Evolutionary conservation across 2,329 filamentous ascomycete species (phyloP), one percentile per base, ranked within the genome.

Genomic region (Pezicula neosporulosa): DNA sequence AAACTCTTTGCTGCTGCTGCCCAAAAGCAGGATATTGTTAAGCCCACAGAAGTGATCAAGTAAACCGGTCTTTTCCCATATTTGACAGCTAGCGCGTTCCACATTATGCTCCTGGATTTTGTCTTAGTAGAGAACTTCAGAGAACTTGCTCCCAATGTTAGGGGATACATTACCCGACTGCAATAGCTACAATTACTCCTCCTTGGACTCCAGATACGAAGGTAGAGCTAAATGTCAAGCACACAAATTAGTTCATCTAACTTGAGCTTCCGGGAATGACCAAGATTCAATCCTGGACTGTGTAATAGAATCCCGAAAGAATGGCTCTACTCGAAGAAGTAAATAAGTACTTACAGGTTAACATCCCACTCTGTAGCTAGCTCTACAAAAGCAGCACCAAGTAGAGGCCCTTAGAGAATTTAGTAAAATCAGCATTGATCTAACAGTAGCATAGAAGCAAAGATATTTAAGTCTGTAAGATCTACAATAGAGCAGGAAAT

Each of bases 181-280:
- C 69, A n/a, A 69, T 68, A 59, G 69, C 68, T 1, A 70, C 62
- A 13, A 73, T 58, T 1, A 69, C 68, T 65, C 65, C 45, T 65
- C 66, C 48, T 69, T 55, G 16, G 61, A 71, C 54, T 52, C 67
- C 60, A 47, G 59, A 49, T n/a, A 62, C 48, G 53, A 57, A 62
- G 6, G 41, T 66, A 0, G 67, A 63, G 2, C 30, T 33, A 33
- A 33, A 33, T 10, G 12, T 4, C 7, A 33, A 13, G 12, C 30
- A 33, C 30, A 12, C 30, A 13, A 33, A 13, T 33, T 13, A 33
- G 30, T 33, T 33, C 12, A 10, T 5, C 2, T 13, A 33, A 2
- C 24, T 24, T 4, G 1, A 24, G 24, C 3, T 24, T 24, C 1
- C 3, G 3, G 3, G 7, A 24, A 24, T 24, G 2, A 4, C 24